Base-by-base conservation (phyloP, 2,329 filamentous ascomycete genomes). In the Trichoderma atroviride region DNA sequence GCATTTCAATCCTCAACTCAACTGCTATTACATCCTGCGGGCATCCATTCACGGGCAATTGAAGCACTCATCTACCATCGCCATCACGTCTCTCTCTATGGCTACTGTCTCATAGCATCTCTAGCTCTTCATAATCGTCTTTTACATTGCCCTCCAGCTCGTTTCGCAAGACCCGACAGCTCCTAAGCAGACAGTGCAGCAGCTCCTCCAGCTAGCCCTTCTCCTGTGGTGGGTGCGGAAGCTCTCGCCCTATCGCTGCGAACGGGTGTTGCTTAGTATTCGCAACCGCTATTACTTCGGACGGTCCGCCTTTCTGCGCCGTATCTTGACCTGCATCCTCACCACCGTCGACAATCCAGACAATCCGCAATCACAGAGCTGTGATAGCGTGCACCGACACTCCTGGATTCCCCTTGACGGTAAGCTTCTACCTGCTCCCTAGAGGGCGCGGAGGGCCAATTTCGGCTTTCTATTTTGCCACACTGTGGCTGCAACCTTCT, bases 401-500 rank as follows among this genome's bases (percentile, higher is more conserved):
- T 24, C 6, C 37, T 58, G 37, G 7, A 27, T 24, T 16, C 14
- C 24, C 35, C 63, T 50, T 24, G 24, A 43, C 24, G 14, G 63
- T 47, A 57, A 27, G 52, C 53, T 35, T 64, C 50, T 33, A 19
- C 61, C 52, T 24, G 19, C 29, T 43, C 50, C 35, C 50, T 16
- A 62, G n/a, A 43, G 29, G 16, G 27, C 62, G n/a, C n/a, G 1
- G 22, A 50, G 22, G 22, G 14, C 47, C 68, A 66, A 59, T 40
- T 68, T 24, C 64, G 31, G 31, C 43, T 24, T 50, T 22, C 40
- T 13, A 19, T 60, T 68, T 68, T 68, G 64, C 64, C 64, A 68
- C 64, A 68, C 64, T 40, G 64, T 60, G 64, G 64, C 56, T 57
- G 55, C 55, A 37, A 59, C 31, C 47, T 59, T 50, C 29, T 47